Evolutionary conservation across 805 yeast species (phyloP).

Genomic region (Wickerhamiella occidentalis): DNA sequence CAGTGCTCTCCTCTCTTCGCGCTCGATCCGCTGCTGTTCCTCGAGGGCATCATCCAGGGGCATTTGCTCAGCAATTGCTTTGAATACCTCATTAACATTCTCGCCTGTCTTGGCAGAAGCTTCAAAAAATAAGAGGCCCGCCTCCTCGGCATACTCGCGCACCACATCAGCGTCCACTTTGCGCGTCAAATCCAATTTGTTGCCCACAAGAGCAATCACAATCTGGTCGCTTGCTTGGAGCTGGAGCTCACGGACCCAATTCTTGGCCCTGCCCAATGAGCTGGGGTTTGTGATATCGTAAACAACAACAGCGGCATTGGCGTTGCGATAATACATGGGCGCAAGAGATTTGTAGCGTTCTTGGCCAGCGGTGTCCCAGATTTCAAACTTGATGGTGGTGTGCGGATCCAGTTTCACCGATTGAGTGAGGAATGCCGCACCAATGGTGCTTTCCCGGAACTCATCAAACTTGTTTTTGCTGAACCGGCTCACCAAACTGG

Average conservation of each 20-base stretch:
- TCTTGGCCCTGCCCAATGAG: conserved; percentile 66
- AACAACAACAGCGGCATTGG: conserved; percentile 76
- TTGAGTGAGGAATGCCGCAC: conserved; percentile 96
- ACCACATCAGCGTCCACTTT: conserved; percentile 33
- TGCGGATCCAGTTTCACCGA: conserved; percentile 39
- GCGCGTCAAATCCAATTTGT: conserved; percentile 58
- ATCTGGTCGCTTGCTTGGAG: conserved; percentile 65
- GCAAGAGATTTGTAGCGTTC: conserved; percentile 73
- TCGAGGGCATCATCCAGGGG: conserved; percentile 31
- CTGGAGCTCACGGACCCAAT: conserved; percentile 86
- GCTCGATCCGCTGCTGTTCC: conserved; percentile 22
- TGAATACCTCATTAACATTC: conserved; percentile 41
- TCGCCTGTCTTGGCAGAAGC: conserved; percentile 66
- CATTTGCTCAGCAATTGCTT: conserved; percentile 37
- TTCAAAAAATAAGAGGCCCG: conserved; percentile 38
- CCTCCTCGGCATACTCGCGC: conserved; percentile 42
- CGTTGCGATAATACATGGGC: conserved; percentile 72
- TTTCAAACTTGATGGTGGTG: conserved; percentile 37
- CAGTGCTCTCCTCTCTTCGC: conserved; percentile 19
- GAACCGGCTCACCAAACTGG: conserved; percentile 71
- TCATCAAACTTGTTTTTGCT: conserved; percentile 59
- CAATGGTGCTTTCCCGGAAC: conserved; percentile 81
- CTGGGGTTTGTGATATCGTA: conserved; percentile 62
- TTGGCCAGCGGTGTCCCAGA: conserved; percentile 94
- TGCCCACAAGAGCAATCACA: conserved; percentile 78